Evolutionary conservation across 2,329 filamentous ascomycete genomes (phyloP).

Genomic region (Fusarium virguliforme): DNA sequence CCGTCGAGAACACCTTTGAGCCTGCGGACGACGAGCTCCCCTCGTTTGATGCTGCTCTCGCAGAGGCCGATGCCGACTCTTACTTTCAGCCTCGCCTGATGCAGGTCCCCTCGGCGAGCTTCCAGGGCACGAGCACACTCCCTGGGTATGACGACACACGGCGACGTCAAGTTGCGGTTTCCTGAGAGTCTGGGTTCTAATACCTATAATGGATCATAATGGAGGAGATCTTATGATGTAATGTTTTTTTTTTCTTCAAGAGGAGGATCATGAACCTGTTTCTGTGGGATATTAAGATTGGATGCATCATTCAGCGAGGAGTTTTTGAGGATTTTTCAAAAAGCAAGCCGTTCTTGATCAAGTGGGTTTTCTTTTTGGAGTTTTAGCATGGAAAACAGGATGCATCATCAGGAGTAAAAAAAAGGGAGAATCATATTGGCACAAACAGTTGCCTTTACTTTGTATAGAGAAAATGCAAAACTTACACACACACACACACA

Average conservation of each 20-base stretch:
- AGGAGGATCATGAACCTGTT: conserved; percentile 35
- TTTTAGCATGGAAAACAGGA: conserved; percentile 7
- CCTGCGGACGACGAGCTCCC: conserved; percentile 59
- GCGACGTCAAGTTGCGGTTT: conserved; percentile 50
- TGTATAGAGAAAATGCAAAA: conserved; percentile 28
- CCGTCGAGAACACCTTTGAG: conserved; percentile 59
- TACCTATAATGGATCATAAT: conserved; percentile 44
- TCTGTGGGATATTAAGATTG: conserved; percentile 20
- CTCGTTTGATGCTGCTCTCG: conserved; percentile 66
- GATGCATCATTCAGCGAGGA: conserved; percentile 46
- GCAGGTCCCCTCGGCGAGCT: conserved; percentile 54
- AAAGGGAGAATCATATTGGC: conserved; percentile 38
- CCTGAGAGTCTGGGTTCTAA: conserved; percentile 32
- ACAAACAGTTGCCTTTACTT: conserved; percentile 14
- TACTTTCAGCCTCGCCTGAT: conserved; percentile 61
- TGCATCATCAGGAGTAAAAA: conserved; percentile 30
- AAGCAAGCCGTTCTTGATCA: conserved; percentile 23
- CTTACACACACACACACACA: conserved; percentile 9
- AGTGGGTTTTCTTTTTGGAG: conserved; percentile 14
- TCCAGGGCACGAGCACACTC: conserved; percentile 56
- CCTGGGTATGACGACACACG: conserved; percentile 59
- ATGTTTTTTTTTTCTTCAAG: conserved; percentile 27
- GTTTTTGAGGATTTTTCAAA: conserved; percentile 44
- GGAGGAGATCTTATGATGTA: conserved; percentile 39
- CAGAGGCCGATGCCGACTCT: conserved; percentile 61